phyloP scores from a whole-genome alignment of 805 yeast species.

The Zygosaccharomyces rouxii region DNA sequence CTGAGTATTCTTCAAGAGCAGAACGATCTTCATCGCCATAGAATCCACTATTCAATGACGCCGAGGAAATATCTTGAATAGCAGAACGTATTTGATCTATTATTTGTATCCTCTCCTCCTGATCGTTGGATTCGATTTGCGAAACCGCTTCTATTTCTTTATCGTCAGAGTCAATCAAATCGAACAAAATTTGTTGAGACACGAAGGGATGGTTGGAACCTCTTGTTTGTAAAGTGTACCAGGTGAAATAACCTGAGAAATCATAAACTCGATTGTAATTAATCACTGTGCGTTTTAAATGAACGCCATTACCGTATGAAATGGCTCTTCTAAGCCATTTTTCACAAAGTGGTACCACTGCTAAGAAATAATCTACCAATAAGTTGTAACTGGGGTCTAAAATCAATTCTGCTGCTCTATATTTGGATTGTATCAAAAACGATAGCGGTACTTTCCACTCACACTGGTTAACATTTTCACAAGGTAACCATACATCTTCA shows the following conservation, averaged over 20 bases:
- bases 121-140: not conserved
- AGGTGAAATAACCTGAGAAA: constrained; percentile 5
- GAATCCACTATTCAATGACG: not conserved
- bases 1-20: not conserved
- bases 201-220: not conserved
- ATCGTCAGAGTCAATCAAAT: not conserved
- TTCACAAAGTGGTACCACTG: constrained; percentile 14
- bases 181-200: not conserved
- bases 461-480: constrained; percentile 7
- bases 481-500: constrained; percentile 11
- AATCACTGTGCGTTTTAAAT: constrained; percentile 10
- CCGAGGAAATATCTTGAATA: constrained; percentile 1
- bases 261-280: constrained; percentile 13
- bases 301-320: constrained; percentile 2
- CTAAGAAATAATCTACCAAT: constrained; percentile 17
- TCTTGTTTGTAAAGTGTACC: constrained; percentile 8
- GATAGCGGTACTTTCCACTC: constrained; percentile 15
- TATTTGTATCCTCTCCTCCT: not conserved
- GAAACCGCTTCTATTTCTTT: not conserved
- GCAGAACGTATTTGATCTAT: not conserved
- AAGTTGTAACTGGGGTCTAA: constrained; percentile 17
- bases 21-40: constrained; percentile 1
- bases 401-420: constrained; percentile 10
- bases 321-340: constrained; percentile 5
- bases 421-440: constrained; percentile 12